phyloP scores from a whole-genome alignment of 2,329 filamentous ascomycete genomes.

The Verticillium nubilum region DNA sequence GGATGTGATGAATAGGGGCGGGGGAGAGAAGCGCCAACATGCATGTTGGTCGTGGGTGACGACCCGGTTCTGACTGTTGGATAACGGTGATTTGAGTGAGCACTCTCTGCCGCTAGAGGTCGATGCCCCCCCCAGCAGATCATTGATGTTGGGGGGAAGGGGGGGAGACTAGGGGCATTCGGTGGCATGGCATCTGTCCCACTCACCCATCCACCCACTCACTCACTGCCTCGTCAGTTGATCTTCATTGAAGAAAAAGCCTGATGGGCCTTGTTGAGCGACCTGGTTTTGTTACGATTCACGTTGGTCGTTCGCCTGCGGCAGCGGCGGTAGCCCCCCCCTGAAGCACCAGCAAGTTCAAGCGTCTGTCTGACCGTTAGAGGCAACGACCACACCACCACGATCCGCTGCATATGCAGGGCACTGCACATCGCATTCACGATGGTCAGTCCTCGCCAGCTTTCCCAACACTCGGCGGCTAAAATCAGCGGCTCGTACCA shows the following conservation, averaged over 20 bases:
- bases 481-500: not conserved
- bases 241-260: too few relatives aligned
- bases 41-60: not conserved
- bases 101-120: too few relatives aligned
- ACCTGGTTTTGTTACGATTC: not conserved
- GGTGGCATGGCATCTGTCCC: too few relatives aligned
- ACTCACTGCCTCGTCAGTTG: too few relatives aligned
- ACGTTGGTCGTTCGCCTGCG: not conserved
- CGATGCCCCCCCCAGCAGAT: too few relatives aligned
- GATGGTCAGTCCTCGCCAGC: not conserved
- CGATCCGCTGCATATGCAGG: slow-evolving; percentile 2
- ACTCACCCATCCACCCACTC: too few relatives aligned
- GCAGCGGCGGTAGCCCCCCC: not conserved
- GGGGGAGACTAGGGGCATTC: too few relatives aligned
- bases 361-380: not conserved
- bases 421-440: not conserved
- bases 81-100: too few relatives aligned
- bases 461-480: not conserved
- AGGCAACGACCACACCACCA: not conserved
- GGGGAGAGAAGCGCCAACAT: not conserved
- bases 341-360: not conserved
- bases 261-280: too few relatives aligned
- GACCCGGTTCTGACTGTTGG: not conserved
- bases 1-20: slow-evolving; percentile 14
- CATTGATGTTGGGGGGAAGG: too few relatives aligned